Percentiles rank a stretch among this genome's conserved stretches.
phyloP scores from a whole-genome alignment of 371 early-diverging fungal genomes.

The Polyrhizophydium stewartii region DNA sequence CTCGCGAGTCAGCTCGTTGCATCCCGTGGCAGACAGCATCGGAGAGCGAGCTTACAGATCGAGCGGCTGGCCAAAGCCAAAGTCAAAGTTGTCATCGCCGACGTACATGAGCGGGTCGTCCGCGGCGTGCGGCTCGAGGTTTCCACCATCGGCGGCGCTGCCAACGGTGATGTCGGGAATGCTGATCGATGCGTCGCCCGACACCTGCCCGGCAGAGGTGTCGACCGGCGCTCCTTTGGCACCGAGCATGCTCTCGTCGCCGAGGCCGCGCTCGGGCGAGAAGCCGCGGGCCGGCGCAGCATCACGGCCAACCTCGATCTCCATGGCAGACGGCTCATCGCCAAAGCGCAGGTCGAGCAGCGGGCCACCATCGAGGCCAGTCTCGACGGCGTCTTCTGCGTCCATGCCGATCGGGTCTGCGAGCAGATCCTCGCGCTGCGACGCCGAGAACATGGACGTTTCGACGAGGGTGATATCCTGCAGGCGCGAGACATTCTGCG shows the following conservation, averaged over 20 bases:
- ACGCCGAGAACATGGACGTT: constrained; percentile 2
- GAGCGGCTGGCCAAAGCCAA: background rate
- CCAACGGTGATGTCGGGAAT: background rate
- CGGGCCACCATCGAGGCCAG: constrained; percentile 7
- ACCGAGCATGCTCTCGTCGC: background rate
- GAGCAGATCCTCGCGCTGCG: constrained; percentile 8
- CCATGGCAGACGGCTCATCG: constrained; percentile 21
- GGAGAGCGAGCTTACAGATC: too few relatives aligned
- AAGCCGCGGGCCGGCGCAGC: constrained; percentile 29
- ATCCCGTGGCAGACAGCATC: too few relatives aligned
- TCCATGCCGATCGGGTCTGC: background rate
- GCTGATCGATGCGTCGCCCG: background rate
- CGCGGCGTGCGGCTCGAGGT: background rate
- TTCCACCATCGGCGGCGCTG: too few relatives aligned
- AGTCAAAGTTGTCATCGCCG: background rate
- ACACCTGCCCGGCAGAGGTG: background rate
- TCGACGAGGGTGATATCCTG: constrained; percentile 17
- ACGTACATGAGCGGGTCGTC: background rate
- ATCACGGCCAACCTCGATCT: constrained; percentile 53
- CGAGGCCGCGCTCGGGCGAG: background rate
- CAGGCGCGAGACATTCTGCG: constrained; percentile 3
- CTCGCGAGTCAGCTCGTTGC: too few relatives aligned
- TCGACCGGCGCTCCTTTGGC: too few relatives aligned
- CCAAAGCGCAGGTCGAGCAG: constrained; percentile 17
- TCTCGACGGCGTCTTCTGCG: background rate